Evolutionary conservation across 352 stramenopile genomes (phyloP).

Genomic region (Plasmopara halstedii): DNA sequence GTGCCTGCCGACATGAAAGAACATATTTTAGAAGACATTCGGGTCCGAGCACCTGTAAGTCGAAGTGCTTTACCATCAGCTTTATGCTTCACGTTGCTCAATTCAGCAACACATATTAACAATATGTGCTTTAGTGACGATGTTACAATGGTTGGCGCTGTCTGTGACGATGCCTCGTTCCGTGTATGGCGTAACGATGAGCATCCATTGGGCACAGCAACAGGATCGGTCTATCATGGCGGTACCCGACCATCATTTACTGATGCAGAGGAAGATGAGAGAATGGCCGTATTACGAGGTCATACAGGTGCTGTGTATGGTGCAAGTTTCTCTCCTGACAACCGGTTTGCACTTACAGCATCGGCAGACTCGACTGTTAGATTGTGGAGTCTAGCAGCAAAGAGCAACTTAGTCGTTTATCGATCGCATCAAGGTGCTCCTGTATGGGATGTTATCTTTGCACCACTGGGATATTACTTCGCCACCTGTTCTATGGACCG

Average conservation of each 20-base stretch:
- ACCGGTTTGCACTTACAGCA: constrained; percentile 73
- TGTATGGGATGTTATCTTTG: constrained; percentile 90
- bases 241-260: constrained; percentile 18
- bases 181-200: constrained; percentile 80
- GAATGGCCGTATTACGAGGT: constrained; percentile 58
- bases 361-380: constrained; percentile 76
- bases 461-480: constrained; percentile 92
- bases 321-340: constrained; percentile 78
- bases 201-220: constrained; percentile 57
- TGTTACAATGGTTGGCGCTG: constrained; percentile 65
- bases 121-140: constrained; percentile 80
- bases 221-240: constrained; percentile 51
- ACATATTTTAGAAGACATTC: constrained; percentile 57
- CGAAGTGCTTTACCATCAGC: constrained; percentile 51
- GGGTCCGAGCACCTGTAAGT: constrained; percentile 41
- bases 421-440: constrained; percentile 63
- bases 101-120: constrained; percentile 71
- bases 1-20: constrained; percentile 56
- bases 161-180: constrained; percentile 66
- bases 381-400: constrained; percentile 79
- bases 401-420: constrained; percentile 73
- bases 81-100: constrained; percentile 73
- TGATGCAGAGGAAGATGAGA: constrained; percentile 62
- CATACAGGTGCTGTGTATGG: constrained; percentile 82
- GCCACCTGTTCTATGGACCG: constrained; percentile 91